Base-by-base conservation (phyloP, 1,284 basidiomycete genomes). In the Malassezia furfur region DNA sequence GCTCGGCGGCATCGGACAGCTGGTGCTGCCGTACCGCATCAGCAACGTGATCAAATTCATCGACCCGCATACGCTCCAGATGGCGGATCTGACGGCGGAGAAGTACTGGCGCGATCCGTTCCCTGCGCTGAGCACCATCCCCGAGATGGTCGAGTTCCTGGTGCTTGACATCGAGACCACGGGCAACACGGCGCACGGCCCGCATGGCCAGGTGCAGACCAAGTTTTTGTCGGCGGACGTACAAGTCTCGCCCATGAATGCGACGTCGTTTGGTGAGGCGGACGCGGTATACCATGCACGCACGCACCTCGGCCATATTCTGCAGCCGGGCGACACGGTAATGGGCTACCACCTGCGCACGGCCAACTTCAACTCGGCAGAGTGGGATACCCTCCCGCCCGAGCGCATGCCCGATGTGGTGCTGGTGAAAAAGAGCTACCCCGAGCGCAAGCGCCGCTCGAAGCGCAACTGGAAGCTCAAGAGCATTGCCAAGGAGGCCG, bases 341-440 rank as follows among this genome's bases (percentile, higher is more conserved):
- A 78, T 96, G 57, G 93, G 93, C 4, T 98, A 90, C 79, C 83
- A 88, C 76, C 81, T 98, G 55, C 84, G 84, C 17, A 83, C 86
- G 60, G 79, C 87, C 59, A 98, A 98, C 79, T 96, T 87, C 80
- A 98, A 98, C 80, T 88, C 85, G 58, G 83, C 86, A 47, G 84
- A 84, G 43, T 96, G 85, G 74, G 85, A 91, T 34, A 75, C 79
- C n/a, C 78, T 96, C 3, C 68, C 72, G 11, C 30, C 59, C 15
- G 80, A 81, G 45, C 82, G 85, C 45, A 80, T 93, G 60, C 94
- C 93, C 0, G 90, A 96, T 69, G 84, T 96, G 61, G 83, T 98
- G 31, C 82, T 98, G 15, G 86, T 96, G 61, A 87, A 88, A 79
- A 98, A 98, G 81, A 83, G 88, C 54, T 98, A 96, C 77, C 94